Conservation (phyloP, 495 filamentous ascomycete genomes). For the Glarea lozoyensis region DNA sequence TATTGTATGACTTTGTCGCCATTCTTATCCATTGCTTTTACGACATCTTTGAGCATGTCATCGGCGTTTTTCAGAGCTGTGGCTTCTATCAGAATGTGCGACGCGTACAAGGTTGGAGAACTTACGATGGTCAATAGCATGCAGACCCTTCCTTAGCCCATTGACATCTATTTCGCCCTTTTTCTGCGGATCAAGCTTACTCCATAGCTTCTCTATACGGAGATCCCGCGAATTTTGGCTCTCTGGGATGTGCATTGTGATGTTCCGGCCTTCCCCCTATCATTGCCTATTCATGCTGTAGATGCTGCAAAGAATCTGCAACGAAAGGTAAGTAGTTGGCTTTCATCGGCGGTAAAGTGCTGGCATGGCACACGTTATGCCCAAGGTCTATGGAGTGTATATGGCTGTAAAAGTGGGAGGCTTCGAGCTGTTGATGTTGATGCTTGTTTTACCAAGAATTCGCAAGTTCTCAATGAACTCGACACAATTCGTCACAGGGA, state of each 20-base stretch:
- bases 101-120: conserved; percentile 10
- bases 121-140: conserved; percentile 89
- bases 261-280: conserved; percentile 13
- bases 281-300: conserved; percentile 15
- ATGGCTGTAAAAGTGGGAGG: no score
- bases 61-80: conserved; percentile 91
- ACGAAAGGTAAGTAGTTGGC: background rate
- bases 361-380: background rate
- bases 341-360: background rate
- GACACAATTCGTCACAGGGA: conserved; percentile 2
- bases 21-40: conserved; percentile 74
- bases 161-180: conserved; percentile 74
- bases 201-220: conserved; percentile 74
- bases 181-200: conserved; percentile 62
- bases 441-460: no score
- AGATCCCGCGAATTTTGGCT: conserved; percentile 64
- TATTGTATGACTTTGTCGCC: conserved; percentile 86
- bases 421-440: background rate
- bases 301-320: background rate
- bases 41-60: conserved; percentile 68
- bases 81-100: conserved; percentile 5
- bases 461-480: no score
- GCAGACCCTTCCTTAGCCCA: conserved; percentile 74
- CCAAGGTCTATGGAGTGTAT: no score
- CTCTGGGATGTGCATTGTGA: conserved; percentile 41